Conservation (phyloP, 345 rosid genomes). For the Eutrema heterophyllum region DNA sequence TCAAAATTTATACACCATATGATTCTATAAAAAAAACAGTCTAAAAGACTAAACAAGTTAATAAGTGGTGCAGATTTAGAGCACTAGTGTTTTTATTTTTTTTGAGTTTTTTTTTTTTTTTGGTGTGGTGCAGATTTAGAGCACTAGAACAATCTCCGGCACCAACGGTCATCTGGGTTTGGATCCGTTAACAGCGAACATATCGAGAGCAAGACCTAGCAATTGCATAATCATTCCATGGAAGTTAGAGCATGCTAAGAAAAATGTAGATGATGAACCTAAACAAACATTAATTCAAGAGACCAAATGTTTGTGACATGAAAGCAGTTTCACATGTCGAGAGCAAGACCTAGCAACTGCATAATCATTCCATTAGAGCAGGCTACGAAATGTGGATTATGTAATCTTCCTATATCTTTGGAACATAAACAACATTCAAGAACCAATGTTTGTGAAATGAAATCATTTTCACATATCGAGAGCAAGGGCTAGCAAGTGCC, state of each 20-base stretch:
- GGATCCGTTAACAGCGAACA: constrained; percentile 33
- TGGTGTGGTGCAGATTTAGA: no score
- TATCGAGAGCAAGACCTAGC: constrained; percentile 34
- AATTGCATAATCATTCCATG: neutral
- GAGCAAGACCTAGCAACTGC: neutral
- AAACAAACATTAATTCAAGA: neutral
- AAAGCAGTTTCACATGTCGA: constrained; percentile 2
- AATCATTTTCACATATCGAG: no score
- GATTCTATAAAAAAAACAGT: no score
- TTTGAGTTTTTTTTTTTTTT: no score
- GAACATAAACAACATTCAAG: neutral
- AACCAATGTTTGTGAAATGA: neutral
- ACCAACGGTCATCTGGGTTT: constrained; percentile 37
- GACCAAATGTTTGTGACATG: no score
- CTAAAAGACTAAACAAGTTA: no score
- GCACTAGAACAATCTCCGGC: constrained; percentile 35
- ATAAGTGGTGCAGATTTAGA: no score
- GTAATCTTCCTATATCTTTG: no score
- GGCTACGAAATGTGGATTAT: neutral
- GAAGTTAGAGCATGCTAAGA: neutral
- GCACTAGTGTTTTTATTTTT: no score
- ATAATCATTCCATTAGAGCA: neutral
- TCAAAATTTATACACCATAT: no score
- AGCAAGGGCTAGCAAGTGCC: no score
- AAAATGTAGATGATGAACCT: neutral